Percentiles rank a stretch among this genome's conserved stretches.
phyloP scores from a whole-genome alignment of 1,139 yeast species.

The Taiozyma sp. region DNA sequence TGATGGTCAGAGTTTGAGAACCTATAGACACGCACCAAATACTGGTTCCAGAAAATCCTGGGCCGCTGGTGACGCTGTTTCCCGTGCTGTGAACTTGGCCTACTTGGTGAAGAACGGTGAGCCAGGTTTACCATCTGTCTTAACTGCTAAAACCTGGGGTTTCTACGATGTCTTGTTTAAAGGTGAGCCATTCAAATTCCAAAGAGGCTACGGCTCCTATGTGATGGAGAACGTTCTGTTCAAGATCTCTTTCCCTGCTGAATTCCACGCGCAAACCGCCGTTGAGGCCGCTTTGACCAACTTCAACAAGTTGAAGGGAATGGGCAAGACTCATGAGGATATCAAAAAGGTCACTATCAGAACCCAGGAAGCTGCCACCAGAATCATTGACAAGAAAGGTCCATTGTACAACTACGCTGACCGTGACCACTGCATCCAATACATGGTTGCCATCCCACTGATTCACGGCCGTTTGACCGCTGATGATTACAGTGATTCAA shows the following conservation, averaged over 20 bases:
- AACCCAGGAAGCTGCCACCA: conserved; percentile 57
- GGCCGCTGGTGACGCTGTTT: conserved; percentile 64
- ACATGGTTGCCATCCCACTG: conserved; percentile 55
- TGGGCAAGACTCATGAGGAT: conserved; percentile 43
- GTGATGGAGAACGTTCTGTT: conserved; percentile 61
- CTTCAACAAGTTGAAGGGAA: conserved; percentile 31
- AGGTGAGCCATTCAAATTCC: conserved; percentile 48
- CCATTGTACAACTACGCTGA: conserved; percentile 59
- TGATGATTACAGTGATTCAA: conserved; percentile 47
- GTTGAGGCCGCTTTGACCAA: conserved; percentile 52
- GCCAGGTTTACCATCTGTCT: conserved; percentile 52
- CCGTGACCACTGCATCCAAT: conserved; percentile 59
- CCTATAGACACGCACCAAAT: conserved; percentile 60
- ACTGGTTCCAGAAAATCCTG: conserved; percentile 60
- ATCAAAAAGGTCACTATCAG: conserved; percentile 44
- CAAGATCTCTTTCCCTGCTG: conserved; percentile 63
- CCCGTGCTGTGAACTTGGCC: conserved; percentile 55
- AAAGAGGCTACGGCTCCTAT: conserved; percentile 47
- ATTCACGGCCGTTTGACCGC: conserved; percentile 52
- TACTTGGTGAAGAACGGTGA: conserved; percentile 48
- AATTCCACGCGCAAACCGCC: conserved; percentile 64
- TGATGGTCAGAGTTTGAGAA: conserved; percentile 54
- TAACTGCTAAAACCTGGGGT: conserved; percentile 57
- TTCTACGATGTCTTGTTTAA: conserved; percentile 55
- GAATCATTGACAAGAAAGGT: conserved; percentile 54